A percentile compares a stretch with the other conserved stretches of the same genome.
These are phyloP conservation scores for Trametes cinnabarina DNA, from an alignment of 768 basidiomycete species.

Conservation along the genomic window DNA sequence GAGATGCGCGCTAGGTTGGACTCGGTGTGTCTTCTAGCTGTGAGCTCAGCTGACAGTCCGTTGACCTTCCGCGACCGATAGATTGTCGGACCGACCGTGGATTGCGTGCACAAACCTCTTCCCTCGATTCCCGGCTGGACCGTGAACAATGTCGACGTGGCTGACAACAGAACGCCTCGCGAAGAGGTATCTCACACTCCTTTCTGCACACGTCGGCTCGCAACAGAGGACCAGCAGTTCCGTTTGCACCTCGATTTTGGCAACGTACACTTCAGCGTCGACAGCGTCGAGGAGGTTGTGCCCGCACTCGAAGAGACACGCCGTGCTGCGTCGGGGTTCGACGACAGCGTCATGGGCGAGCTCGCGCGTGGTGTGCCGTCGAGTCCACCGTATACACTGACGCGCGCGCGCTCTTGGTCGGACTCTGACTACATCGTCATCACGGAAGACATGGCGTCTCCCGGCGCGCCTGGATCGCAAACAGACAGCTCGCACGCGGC, in stretches of 20 bases:
- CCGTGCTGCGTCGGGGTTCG: neutral
- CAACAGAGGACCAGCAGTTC: neutral
- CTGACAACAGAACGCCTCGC: neutral
- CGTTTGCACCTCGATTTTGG: constrained; percentile 3
- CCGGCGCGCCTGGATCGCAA: no score
- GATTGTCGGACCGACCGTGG: neutral
- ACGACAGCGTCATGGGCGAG: neutral
- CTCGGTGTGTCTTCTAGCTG: neutral
- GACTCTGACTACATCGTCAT: neutral
- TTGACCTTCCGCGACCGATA: neutral
- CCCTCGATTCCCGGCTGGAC: neutral
- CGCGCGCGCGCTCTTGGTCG: neutral
- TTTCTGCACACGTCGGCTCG: neutral
- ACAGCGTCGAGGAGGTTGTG: constrained; percentile 5
- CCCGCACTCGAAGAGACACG: constrained; percentile 7
- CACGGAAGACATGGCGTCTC: neutral
- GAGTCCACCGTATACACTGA: neutral
- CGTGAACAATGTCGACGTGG: neutral
- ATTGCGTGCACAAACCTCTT: neutral
- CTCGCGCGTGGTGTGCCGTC: neutral
- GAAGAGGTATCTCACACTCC: constrained; percentile 1
- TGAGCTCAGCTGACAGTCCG: no score
- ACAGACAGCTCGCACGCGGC: no score
- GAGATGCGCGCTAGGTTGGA: constrained; percentile 16
- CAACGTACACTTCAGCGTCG: constrained; percentile 7